Evolutionary conservation across 2,329 filamentous ascomycete genomes (phyloP), one percentile per base, ranked within the genome.

Genomic region (Elsinoe necatrix): DNA sequence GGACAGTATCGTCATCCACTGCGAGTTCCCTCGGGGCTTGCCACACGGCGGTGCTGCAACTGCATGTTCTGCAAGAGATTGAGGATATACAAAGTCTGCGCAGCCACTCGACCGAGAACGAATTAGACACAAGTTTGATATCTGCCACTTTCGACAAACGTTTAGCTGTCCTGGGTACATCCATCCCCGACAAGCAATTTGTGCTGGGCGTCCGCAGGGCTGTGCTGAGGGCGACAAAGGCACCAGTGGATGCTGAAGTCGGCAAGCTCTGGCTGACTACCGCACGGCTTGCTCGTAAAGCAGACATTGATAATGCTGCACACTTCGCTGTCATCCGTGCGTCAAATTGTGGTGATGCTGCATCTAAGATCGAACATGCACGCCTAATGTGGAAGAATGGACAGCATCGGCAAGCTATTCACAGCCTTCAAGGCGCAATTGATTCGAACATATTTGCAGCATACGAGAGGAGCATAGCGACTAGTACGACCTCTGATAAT

Each of bases 311-410:
- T 55, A 85, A 89, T 56, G 90, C 92, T 63, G 95, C 93, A 0
- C 95, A 96, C 73, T 93, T 95, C 67, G 90, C 92, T 12, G 89
- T 97, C 21, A 78, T 97, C 1, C 89, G 93, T 71, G 93, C 95
- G 9, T 86, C 87, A 20, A 82, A 86, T 59, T 80, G 95, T 9
- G 88, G 89, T 18, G 89, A 95, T 63, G 84, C 87, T 58, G 89
- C 88, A 1, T 89, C 92, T 9, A 92, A 89, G 8, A 93, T 98
- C 59, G 95, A 98, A 68, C 92, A 98, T 68, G 90, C 93, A 1
- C 85, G 91, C 59, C 77, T 98, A 27, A 75, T 97, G 6, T 98
- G 93, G 90, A 89, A 87, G 63, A 90, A 96, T 68, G 89, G 89
- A 0, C 87, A 96, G 65, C 89, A 92, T 67, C 83, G 93, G 59